These are phyloP conservation scores for Daldinia grandis DNA, from an alignment of 495 filamentous ascomycete genomes.

Conservation along the genomic window DNA sequence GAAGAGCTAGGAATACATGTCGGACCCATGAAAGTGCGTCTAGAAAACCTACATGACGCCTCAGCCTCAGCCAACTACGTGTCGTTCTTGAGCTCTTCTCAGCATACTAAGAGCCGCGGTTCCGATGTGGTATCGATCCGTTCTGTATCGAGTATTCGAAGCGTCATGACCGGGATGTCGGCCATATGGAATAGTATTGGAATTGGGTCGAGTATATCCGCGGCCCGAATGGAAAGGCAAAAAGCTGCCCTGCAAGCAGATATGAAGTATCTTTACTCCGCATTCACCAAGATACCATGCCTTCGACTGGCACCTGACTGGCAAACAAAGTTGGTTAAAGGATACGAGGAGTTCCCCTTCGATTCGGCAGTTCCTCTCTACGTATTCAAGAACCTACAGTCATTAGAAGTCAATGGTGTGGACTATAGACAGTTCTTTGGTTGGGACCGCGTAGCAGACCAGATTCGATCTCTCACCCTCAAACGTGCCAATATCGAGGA, in stretches of 20 bases:
- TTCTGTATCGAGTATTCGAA: conserved; percentile 95
- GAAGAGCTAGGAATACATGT: conserved; percentile 90
- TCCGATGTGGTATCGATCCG: conserved; percentile 90
- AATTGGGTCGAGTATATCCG: conserved; percentile 74
- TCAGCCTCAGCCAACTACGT: conserved; percentile 90
- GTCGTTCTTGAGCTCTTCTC: conserved; percentile 86
- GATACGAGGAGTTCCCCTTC: conserved; percentile 98
- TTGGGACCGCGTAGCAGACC: conserved; percentile 92
- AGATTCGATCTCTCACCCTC: conserved; percentile 87
- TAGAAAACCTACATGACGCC: conserved; percentile 93
- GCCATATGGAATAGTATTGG: conserved; percentile 90
- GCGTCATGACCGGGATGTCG: conserved; percentile 96
- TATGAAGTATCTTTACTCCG: conserved; percentile 94
- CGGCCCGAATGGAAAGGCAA: conserved; percentile 83
- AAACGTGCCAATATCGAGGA: conserved; percentile 90
- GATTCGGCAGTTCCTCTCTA: conserved; percentile 96
- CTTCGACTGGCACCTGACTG: conserved; percentile 88
- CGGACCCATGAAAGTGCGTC: conserved; percentile 92
- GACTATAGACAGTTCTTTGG: conserved; percentile 97
- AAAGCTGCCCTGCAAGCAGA: conserved; percentile 85
- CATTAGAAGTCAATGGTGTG: conserved; percentile 91
- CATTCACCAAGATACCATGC: conserved; percentile 97
- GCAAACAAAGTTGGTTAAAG: conserved; percentile 84
- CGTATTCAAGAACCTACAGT: conserved; percentile 94
- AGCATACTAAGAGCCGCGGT: conserved; percentile 74